These are phyloP conservation scores for Colletotrichum siamense DNA, from an alignment of 2,329 filamentous ascomycete genomes.

Conservation along the genomic window DNA sequence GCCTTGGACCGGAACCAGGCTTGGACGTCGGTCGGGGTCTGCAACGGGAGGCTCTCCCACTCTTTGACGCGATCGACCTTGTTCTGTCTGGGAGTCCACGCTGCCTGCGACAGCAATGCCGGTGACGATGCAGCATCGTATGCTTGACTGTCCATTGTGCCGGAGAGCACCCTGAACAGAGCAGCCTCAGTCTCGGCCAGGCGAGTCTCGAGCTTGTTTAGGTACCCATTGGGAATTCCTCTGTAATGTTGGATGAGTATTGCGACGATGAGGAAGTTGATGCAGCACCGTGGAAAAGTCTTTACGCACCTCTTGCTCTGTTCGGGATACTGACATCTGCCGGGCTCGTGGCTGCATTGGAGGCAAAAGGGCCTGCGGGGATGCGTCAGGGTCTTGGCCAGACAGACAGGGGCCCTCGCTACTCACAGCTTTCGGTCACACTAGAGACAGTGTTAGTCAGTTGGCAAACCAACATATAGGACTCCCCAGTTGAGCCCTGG, in stretches of 20 bases:
- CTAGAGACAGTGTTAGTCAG: background rate
- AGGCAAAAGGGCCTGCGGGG: conserved; percentile 31
- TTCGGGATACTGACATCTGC: conserved; percentile 36
- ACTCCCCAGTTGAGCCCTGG: background rate
- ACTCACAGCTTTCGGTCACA: conserved; percentile 21
- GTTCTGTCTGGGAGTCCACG: conserved; percentile 21
- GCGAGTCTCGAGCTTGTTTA: conserved; percentile 41
- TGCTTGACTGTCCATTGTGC: background rate
- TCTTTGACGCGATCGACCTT: conserved; percentile 33
- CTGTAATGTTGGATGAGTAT: conserved; percentile 16
- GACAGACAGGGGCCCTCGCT: background rate
- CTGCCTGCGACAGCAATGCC: background rate
- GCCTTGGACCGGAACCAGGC: conserved; percentile 26
- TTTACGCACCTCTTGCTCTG: conserved; percentile 34
- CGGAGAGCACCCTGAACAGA: conserved; percentile 27
- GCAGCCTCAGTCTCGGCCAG: conserved; percentile 37
- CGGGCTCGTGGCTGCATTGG: conserved; percentile 33
- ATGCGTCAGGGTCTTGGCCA: conserved; percentile 2
- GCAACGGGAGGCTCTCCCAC: conserved; percentile 31
- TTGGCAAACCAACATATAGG: background rate
- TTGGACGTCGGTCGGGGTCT: conserved; percentile 21
- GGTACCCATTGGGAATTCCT: conserved; percentile 42
- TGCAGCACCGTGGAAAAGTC: background rate
- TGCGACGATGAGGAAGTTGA: background rate
- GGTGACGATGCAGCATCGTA: background rate